Evolutionary conservation across 2,329 filamentous ascomycete species (phyloP).

Genomic region (Pezicula radicicola): DNA sequence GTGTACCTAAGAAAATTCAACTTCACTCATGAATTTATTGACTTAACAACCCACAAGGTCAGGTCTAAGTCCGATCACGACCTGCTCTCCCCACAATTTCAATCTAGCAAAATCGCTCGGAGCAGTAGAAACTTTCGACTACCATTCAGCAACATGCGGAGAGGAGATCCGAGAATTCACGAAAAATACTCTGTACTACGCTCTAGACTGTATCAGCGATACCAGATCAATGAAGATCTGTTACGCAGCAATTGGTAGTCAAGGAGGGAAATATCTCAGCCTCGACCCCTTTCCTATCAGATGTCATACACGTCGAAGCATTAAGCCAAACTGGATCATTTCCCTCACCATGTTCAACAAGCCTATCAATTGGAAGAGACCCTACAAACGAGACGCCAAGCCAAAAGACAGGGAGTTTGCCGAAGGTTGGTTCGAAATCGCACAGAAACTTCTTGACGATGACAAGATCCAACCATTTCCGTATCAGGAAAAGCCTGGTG

Average conservation of each 20-base stretch:
- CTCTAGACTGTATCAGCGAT: slow-evolving; percentile 32
- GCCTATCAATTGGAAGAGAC: background rate
- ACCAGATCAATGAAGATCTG: slow-evolving; percentile 32
- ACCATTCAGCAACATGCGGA: slow-evolving; percentile 19
- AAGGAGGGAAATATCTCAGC: slow-evolving; percentile 35
- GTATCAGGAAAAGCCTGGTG: background rate
- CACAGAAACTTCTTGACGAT: background rate
- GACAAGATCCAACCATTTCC: background rate
- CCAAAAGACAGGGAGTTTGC: background rate
- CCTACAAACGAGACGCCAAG: background rate
- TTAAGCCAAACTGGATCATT: background rate
- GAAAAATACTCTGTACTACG: slow-evolving; percentile 30
- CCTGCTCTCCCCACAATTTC: slow-evolving; percentile 40
- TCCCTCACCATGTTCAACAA: background rate
- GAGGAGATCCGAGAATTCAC: slow-evolving; percentile 33
- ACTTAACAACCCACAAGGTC: slow-evolving; percentile 17
- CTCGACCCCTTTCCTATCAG: slow-evolving; percentile 25
- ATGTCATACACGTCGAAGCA: background rate
- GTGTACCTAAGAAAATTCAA: no score
- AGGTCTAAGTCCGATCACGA: slow-evolving; percentile 37
- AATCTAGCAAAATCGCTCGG: slow-evolving; percentile 35
- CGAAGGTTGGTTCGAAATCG: background rate
- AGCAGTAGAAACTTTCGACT: slow-evolving; percentile 43
- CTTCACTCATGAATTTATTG: no score
- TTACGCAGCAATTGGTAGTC: slow-evolving; percentile 32